Conservation (phyloP, 148 eudicot genomes). For the Vaccinium corymbosum region DNA sequence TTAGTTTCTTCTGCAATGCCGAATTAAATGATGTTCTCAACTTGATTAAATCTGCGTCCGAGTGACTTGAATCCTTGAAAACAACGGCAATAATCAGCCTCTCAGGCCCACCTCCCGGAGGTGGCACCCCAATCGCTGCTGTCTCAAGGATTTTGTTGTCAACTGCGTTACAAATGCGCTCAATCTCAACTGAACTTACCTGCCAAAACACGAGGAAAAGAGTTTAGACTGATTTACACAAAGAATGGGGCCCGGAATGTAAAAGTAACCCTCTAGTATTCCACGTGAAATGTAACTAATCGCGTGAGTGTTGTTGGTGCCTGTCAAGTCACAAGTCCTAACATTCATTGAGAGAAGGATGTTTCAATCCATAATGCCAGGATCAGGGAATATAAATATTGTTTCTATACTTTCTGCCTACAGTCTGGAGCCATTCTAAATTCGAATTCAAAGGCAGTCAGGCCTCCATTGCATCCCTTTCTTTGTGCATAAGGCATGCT, state of each 20-base stretch:
- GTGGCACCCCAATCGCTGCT: conserved; percentile 88
- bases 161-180: conserved; percentile 69
- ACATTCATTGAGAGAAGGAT: neutral
- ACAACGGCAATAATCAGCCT: conserved; percentile 71
- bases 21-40: conserved; percentile 60
- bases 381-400: neutral
- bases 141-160: conserved; percentile 67
- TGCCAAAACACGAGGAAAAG: conserved; percentile 21
- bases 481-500: neutral
- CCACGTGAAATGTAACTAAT: neutral
- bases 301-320: neutral
- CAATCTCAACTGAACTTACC: conserved; percentile 96
- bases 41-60: conserved; percentile 34
- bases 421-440: neutral
- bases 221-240: neutral
- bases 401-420: too few species aligned
- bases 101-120: conserved; percentile 87
- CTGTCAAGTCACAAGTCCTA: neutral
- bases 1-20: conserved; percentile 74
- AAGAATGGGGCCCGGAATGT: neutral
- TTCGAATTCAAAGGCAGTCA: neutral
- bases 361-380: neutral
- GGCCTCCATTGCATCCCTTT: neutral
- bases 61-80: conserved; percentile 42
- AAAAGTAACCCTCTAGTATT: neutral